Evolutionary conservation across 2,329 filamentous ascomycete genomes (phyloP).

Genomic region (Monilinia fructigena): DNA sequence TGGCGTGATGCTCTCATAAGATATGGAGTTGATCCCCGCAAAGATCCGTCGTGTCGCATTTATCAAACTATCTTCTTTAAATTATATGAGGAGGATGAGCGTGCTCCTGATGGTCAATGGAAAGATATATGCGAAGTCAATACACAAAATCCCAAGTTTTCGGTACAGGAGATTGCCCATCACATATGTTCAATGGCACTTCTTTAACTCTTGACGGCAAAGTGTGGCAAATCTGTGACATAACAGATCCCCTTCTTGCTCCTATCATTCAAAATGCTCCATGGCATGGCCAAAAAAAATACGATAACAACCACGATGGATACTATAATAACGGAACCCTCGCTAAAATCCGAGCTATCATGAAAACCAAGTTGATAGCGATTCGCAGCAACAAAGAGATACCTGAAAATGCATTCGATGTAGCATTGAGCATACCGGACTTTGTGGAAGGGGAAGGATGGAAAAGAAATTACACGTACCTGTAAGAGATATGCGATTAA

Average conservation of each 20-base stretch:
- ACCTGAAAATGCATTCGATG: constrained; percentile 48
- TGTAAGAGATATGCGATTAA: constrained; percentile 36
- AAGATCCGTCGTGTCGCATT: constrained; percentile 69
- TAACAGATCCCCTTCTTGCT: constrained; percentile 74
- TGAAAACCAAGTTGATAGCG: constrained; percentile 79
- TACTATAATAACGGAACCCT: constrained; percentile 83
- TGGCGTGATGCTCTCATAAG: constrained; percentile 86
- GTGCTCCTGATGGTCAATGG: constrained; percentile 31
- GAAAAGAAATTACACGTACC: constrained; percentile 32
- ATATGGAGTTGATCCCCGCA: constrained; percentile 83
- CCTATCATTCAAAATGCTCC: constrained; percentile 63
- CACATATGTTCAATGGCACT: constrained; percentile 81
- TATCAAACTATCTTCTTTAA: constrained; percentile 93
- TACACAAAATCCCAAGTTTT: constrained; percentile 31
- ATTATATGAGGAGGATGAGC: constrained; percentile 46
- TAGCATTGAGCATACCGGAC: constrained; percentile 44
- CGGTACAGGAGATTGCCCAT: constrained; percentile 40
- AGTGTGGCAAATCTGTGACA: constrained; percentile 92
- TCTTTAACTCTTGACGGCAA: constrained; percentile 76
- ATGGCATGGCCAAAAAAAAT: constrained; percentile 54
- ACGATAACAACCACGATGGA: constrained; percentile 65
- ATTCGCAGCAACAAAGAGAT: constrained; percentile 58
- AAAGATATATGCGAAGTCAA: constrained; percentile 29
- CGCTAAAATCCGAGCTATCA: constrained; percentile 80
- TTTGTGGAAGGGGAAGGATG: constrained; percentile 31